Evolutionary conservation across 441 rosid genomes (phyloP).

Genomic region (Caryocar brasiliense): DNA sequence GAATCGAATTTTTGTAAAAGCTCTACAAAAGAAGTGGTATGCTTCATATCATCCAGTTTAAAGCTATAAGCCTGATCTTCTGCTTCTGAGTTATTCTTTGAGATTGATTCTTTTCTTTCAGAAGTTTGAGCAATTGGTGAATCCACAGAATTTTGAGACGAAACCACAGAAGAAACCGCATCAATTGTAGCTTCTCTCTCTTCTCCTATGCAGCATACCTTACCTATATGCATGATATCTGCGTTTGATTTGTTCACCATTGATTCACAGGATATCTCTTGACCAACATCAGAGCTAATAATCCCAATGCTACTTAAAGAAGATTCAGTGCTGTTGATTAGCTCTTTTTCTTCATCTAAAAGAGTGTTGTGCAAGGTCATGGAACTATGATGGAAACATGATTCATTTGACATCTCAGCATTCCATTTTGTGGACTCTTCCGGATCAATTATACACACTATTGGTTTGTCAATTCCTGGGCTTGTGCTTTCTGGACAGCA

Average conservation of each 20-base stretch:
- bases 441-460: constrained; percentile 29
- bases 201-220: constrained; percentile 12
- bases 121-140: constrained; percentile 29
- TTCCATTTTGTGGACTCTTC: constrained; percentile 38
- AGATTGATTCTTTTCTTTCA: constrained; percentile 44
- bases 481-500: constrained; percentile 28
- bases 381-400: constrained; percentile 33
- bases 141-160: constrained; percentile 39
- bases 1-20: too few species aligned
- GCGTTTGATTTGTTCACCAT: constrained; percentile 21
- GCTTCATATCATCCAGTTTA: constrained; percentile 13
- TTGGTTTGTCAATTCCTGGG: constrained; percentile 26
- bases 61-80: constrained; percentile 21
- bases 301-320: constrained; percentile 32
- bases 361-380: constrained; percentile 25
- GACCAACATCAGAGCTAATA: constrained; percentile 21
- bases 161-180: constrained; percentile 34
- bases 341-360: constrained; percentile 43
- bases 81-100: constrained; percentile 37
- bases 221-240: constrained; percentile 15
- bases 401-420: constrained; percentile 24
- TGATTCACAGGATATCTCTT: constrained; percentile 21
- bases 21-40: constrained; percentile 42
- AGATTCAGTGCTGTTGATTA: constrained; percentile 33
- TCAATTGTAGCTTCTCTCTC: constrained; percentile 16